A percentile compares a stretch with the other conserved stretches of the same genome.
These are phyloP conservation scores for Cryphonectria japonica DNA, from an alignment of 2,329 filamentous ascomycete genomes.

Conservation along the genomic window DNA sequence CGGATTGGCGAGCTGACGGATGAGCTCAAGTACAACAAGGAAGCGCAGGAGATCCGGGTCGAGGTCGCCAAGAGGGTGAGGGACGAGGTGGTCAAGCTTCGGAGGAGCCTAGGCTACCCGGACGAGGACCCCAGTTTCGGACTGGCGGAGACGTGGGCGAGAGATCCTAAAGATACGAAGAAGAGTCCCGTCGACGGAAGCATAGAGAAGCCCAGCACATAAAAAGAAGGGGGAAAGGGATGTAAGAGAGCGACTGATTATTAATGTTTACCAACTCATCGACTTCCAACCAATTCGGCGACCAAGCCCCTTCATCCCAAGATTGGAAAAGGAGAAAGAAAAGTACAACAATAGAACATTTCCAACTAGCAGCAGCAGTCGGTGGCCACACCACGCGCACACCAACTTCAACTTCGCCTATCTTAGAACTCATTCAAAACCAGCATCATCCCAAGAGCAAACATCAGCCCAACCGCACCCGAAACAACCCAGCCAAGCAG, in stretches of 20 bases:
- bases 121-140: slow-evolving; percentile 78
- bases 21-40: slow-evolving; percentile 68
- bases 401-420: too few species aligned
- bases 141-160: slow-evolving; percentile 79
- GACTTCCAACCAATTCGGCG: not conserved
- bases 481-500: not conserved
- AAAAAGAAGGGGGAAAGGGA: not conserved
- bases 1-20: slow-evolving; percentile 64
- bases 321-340: not conserved
- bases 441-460: not conserved
- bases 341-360: not conserved
- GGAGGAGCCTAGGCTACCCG: slow-evolving; percentile 70
- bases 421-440: not conserved
- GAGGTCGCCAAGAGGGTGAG: slow-evolving; percentile 81
- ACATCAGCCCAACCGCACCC: not conserved
- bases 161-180: slow-evolving; percentile 53
- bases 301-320: not conserved
- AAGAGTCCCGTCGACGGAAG: slow-evolving; percentile 60
- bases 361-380: not conserved
- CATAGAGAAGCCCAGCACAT: slow-evolving; percentile 41
- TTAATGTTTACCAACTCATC: not conserved
- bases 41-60: slow-evolving; percentile 75
- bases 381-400: not conserved
- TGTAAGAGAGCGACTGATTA: not conserved
- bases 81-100: slow-evolving; percentile 78